Base-by-base conservation (phyloP, 164 flowering plant species). In the Nelumbo lutea region DNA sequence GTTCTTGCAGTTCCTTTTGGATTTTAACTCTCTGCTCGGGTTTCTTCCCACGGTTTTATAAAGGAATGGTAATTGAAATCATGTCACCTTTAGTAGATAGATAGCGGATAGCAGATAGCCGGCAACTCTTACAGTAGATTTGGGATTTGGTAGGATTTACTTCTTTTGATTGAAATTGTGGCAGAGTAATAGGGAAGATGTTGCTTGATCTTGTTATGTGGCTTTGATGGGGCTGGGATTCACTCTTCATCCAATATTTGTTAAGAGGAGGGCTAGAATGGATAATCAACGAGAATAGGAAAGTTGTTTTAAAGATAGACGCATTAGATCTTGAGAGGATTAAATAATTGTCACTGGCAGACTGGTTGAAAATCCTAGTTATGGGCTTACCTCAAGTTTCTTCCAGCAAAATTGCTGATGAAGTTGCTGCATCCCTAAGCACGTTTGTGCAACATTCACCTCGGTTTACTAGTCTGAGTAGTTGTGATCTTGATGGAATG, bases 331-430 rank as follows among this genome's bases (percentile, higher is more conserved):
- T 62, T 62, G 9, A 59, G 56, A 47, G 47, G 48, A 65, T 27
- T 50, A 56, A 15, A 0, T 56, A 62, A 43, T 9, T 27, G 40
- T 6, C 50, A 13, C 41, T 70, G 68, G 46, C 58, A 27, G 0
- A 27, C 27, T 70, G 42, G 47, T 65, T 65, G 65, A 40, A 61
- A 61, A 69, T 10, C n/a, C 47, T 62, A 27, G 41, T 6, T 1
- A 89, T 89, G 95, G 95, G 97, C 9, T 80, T 91, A 85, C 94
- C 91, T 42, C 94, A 89, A 74, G 80, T 81, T 44, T 77, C 86
- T 50, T 73, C 85, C 3, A 60, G 70, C 69, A 80, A 72, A 73
- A 59, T 68, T 72, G 65, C 79, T 70, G 85, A 79, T 48, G 90
- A 85, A 57, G 81, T 62, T 58, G 66, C 73, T 42, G 66, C 77